Evolutionary conservation across 441 rosid species (phyloP).

Genomic region (Corymbia citriodora): DNA sequence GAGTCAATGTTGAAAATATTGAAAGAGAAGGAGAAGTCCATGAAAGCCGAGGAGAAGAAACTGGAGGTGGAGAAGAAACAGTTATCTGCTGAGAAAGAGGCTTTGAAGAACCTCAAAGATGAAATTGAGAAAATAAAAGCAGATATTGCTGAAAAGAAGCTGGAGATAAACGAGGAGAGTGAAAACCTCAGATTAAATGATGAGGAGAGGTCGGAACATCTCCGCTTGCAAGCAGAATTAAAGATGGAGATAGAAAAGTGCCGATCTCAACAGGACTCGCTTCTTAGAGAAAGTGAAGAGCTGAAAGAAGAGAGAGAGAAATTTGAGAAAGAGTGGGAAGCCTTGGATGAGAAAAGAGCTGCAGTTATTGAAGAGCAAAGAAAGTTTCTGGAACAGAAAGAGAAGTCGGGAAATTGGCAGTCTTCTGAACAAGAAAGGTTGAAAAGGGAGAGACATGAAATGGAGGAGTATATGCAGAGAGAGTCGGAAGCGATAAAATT

Average conservation of each 20-base stretch:
- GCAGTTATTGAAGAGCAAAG: constrained; percentile 36
- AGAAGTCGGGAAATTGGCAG: constrained; percentile 39
- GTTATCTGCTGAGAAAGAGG: constrained; percentile 44
- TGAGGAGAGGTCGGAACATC: constrained; percentile 66
- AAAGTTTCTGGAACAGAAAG: constrained; percentile 44
- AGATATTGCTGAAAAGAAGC: constrained; percentile 54
- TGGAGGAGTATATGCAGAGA: constrained; percentile 30
- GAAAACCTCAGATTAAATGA: constrained; percentile 45
- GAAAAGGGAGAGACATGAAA: constrained; percentile 47
- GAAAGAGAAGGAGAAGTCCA: constrained; percentile 50
- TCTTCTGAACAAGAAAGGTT: constrained; percentile 47
- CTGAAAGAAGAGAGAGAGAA: constrained; percentile 63
- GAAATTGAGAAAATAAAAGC: constrained; percentile 61
- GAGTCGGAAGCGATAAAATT: constrained; percentile 52
- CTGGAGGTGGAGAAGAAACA: constrained; percentile 49
- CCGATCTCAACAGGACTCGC: constrained; percentile 47
- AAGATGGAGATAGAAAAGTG: constrained; percentile 57
- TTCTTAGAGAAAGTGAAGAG: constrained; percentile 58
- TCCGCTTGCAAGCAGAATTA: constrained; percentile 55
- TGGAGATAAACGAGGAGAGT: constrained; percentile 45
- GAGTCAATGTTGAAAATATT: constrained; percentile 45
- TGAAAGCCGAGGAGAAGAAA: constrained; percentile 57
- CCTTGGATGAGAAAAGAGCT: constrained; percentile 63
- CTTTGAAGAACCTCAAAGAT: constrained; percentile 39
- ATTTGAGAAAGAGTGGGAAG: constrained; percentile 80